phyloP scores from a whole-genome alignment of 2,329 filamentous ascomycete genomes.

The Myriangium duriaei region DNA sequence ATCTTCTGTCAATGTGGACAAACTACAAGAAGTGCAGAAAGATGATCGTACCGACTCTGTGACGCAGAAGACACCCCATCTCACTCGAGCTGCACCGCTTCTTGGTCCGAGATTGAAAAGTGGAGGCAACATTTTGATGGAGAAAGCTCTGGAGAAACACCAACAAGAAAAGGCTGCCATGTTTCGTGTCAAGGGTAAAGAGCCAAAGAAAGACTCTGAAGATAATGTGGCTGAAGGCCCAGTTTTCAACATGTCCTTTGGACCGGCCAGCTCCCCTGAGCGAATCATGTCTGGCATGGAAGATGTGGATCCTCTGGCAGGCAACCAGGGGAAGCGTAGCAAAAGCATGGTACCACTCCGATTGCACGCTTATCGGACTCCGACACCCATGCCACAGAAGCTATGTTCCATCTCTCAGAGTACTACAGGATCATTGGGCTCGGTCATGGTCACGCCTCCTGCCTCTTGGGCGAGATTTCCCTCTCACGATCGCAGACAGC shows the following conservation, averaged over 20 bases:
- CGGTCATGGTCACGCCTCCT: slow-evolving; percentile 16
- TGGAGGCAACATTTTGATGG: slow-evolving; percentile 18
- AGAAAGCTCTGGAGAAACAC: slow-evolving; percentile 21
- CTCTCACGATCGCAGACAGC: slow-evolving; percentile 31
- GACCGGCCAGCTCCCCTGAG: slow-evolving; percentile 2
- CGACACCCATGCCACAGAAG: neutral
- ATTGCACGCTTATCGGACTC: neutral
- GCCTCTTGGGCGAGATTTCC: slow-evolving; percentile 35
- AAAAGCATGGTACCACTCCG: slow-evolving; percentile 3
- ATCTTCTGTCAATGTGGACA: slow-evolving; percentile 14
- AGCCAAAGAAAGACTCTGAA: slow-evolving; percentile 8
- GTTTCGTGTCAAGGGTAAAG: slow-evolving; percentile 20
- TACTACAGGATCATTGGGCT: neutral
- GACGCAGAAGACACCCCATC: slow-evolving; percentile 3
- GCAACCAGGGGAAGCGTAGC: neutral
- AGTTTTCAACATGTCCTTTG: slow-evolving; percentile 14
- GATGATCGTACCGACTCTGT: slow-evolving; percentile 14
- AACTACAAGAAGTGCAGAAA: slow-evolving; percentile 13
- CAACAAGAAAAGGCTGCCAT: slow-evolving; percentile 22
- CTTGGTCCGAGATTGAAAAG: slow-evolving; percentile 1
- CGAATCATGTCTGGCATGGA: slow-evolving; percentile 5
- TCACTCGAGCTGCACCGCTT: slow-evolving; percentile 14
- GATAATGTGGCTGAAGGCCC: slow-evolving; percentile 3
- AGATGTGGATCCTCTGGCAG: slow-evolving; percentile 12
- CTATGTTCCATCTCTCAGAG: neutral